Base-by-base conservation (phyloP, 352 stramenopile species). In the Blastocystis sp. region DNA sequence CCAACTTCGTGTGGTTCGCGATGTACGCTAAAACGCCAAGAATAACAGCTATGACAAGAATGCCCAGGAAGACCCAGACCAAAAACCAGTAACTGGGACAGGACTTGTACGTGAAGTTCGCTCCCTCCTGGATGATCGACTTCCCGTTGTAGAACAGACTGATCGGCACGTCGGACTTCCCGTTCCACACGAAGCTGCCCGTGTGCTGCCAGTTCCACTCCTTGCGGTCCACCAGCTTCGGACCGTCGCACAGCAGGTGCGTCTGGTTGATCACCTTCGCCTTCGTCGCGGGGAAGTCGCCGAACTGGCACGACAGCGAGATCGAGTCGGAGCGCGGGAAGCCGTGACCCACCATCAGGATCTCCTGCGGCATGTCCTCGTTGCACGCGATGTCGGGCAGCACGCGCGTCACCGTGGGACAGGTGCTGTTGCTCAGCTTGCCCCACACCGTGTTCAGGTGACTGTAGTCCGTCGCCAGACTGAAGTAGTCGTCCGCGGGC, bases 51-150 rank as follows among this genome's bases (percentile, higher is more conserved):
- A 70, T 62, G 45, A 90, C 19, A 4, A 66, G 31, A 33, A 90
- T 65, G 63, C 70, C 85, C 29, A 90, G 12, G 41, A 90, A 88
- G 21, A 82, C 85, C 45, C 85, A 80, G 31, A 88, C 61, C 24
- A 82, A 37, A 26, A 77, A 76, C 24, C 62, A 67, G 26, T 85
- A 85, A 3, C 66, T 59, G 26, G 74, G 74, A 50, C 74, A 85
- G 12, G 74, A 85, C 24, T 37, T 24, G 37, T 85, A 85, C 16
- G 74, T 85, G 51, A 85, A 85, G 3, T 69, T 29, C 26, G 66
- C 74, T 24, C 55, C 74, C 24, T 69, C 55, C 61, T 85, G 74
- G n/a, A 67, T 41, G 61, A 85, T 85, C 0, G 74, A 66, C 37
- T 37, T 37, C 21, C 74, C 74, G 45, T 85, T 85, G 26, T 85